Conservation (phyloP, 116 monocot species). For the Dioscorea cayenensis region DNA sequence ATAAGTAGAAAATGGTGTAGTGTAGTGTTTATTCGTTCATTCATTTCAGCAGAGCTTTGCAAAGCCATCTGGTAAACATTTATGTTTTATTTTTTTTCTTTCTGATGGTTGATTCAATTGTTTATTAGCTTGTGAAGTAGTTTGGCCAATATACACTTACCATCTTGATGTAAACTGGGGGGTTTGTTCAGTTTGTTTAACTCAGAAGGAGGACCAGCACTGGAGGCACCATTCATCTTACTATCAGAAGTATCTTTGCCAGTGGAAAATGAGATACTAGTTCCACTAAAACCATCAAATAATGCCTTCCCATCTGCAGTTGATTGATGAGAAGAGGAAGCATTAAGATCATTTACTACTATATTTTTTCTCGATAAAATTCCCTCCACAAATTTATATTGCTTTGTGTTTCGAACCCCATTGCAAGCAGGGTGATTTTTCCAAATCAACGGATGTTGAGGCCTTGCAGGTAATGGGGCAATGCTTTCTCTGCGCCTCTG, state of each 20-base stretch:
- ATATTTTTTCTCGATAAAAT: constrained; percentile 49
- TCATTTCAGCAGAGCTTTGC: constrained; percentile 8
- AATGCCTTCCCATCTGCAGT: constrained; percentile 22
- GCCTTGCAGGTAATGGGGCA: constrained; percentile 59
- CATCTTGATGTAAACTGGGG: constrained; percentile 17
- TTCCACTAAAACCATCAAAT: constrained; percentile 21
- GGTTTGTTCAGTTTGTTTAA: constrained; percentile 15
- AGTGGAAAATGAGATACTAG: constrained; percentile 12
- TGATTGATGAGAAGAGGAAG: constrained; percentile 32
- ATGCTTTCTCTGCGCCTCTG: constrained; percentile 60
- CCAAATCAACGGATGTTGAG: constrained; percentile 70
- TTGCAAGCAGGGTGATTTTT: constrained; percentile 83
- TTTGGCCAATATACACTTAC: constrained; percentile 7
- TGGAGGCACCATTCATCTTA: constrained; percentile 9
- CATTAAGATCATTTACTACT: constrained; percentile 31
- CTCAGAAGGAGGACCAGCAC: constrained; percentile 3
- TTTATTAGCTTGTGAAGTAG: constrained; percentile 20
- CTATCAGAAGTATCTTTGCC: constrained; percentile 8
- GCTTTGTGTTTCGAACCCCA: constrained; percentile 50
- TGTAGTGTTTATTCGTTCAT: constrained; percentile 22
- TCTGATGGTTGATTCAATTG: constrained; percentile 27
- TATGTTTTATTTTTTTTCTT: constrained; percentile 8
- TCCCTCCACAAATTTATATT: constrained; percentile 46
- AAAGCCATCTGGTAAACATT: constrained; percentile 4
- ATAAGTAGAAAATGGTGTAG: too few relatives aligned